A percentile compares a stretch with the other conserved stretches of the same genome.
These are phyloP conservation scores for Backusella macrospora DNA, from an alignment of 192 early-diverging fungal species.

Conservation along the genomic window DNA sequence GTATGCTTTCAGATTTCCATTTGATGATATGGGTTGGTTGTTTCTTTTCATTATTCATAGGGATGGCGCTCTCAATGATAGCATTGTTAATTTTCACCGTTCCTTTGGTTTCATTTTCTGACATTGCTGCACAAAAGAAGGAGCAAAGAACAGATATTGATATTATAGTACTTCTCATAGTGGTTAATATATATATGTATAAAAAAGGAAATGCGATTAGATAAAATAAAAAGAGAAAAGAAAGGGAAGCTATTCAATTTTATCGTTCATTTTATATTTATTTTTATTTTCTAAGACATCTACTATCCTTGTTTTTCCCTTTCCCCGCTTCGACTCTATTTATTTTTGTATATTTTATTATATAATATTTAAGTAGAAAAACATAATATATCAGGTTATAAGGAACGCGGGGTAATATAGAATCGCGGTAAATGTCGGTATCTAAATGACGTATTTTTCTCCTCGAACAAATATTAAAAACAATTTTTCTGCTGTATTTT, in stretches of 20 bases:
- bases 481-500: background rate
- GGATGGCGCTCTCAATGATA: background rate
- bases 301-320: background rate
- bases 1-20: background rate
- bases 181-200: background rate
- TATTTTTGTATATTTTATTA: background rate
- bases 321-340: background rate
- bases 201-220: too few relatives aligned
- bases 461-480: slow-evolving; percentile 3
- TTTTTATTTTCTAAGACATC: background rate
- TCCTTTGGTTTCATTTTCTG: background rate
- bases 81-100: background rate
- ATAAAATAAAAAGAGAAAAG: background rate
- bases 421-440: background rate
- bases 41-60: background rate
- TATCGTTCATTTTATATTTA: background rate
- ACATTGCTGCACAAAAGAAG: background rate
- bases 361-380: background rate
- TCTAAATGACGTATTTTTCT: background rate
- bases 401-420: background rate
- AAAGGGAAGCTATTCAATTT: background rate
- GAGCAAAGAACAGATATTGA: background rate
- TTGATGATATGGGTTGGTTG: background rate
- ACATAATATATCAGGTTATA: background rate
- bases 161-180: background rate